Conservation (phyloP, 257 asterid genomes). For the Nicotiana noctiflora region DNA sequence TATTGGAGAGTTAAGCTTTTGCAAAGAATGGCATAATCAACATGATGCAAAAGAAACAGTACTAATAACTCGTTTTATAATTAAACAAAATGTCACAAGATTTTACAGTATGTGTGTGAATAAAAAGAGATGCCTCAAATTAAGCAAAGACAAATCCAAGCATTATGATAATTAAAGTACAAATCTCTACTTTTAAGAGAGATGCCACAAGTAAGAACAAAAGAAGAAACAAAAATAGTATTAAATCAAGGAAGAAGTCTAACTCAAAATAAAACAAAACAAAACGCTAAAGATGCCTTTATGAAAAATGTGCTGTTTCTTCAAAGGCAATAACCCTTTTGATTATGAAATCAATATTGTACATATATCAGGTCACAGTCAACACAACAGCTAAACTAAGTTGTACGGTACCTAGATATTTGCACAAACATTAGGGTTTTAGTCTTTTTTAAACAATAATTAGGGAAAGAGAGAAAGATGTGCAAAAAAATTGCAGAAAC, state of each 20-base stretch:
- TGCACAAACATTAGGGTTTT: slow-evolving; percentile 5
- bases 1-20: not conserved
- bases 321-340: slow-evolving; percentile 11
- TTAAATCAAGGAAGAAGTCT: slow-evolving; percentile 5
- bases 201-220: slow-evolving; percentile 6
- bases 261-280: slow-evolving; percentile 9
- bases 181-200: slow-evolving; percentile 2
- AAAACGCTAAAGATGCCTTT: slow-evolving; percentile 23
- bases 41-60: not conserved
- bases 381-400: not conserved
- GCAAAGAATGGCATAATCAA: not conserved
- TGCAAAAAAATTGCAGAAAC: not conserved
- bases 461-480: not conserved
- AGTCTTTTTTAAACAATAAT: slow-evolving; percentile 3
- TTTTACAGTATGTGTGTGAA: not conserved
- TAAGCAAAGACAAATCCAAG: slow-evolving; percentile 5
- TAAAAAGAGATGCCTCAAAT: not conserved
- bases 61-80: not conserved
- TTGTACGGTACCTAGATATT: slow-evolving; percentile 5
- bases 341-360: not conserved
- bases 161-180: not conserved
- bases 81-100: slow-evolving; percentile 9
- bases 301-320: slow-evolving; percentile 21
- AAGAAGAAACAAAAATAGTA: slow-evolving; percentile 15
- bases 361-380: not conserved